Conservation (phyloP, 768 basidiomycete genomes). For the Trametes cingulata region DNA sequence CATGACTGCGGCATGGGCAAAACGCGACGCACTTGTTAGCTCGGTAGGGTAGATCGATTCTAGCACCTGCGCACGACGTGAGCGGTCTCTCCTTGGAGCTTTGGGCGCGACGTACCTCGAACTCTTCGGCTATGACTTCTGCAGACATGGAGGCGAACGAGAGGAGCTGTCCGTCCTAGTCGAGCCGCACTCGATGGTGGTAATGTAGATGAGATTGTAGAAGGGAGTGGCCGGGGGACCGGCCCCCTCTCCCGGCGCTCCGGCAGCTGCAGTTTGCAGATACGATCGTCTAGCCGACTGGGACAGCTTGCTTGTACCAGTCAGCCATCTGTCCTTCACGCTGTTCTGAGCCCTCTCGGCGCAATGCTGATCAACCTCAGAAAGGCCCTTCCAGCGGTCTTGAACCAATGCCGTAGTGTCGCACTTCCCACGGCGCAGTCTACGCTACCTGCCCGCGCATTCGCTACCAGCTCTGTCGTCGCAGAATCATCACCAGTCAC, state of each 20-base stretch:
- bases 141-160: conserved; percentile 51
- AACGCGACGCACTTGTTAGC: conserved; percentile 73
- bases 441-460: neutral
- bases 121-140: conserved; percentile 80
- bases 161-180: neutral
- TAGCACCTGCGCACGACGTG: conserved; percentile 60
- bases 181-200: neutral
- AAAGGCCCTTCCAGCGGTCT: neutral
- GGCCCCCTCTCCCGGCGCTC: neutral
- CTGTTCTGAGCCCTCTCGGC: neutral
- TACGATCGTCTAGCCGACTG: neutral
- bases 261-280: neutral
- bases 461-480: neutral
- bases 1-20: conserved; percentile 28
- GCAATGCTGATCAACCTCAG: neutral
- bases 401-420: neutral
- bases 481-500: neutral
- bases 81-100: neutral
- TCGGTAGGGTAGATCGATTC: conserved; percentile 97
- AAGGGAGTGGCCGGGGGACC: conserved; percentile 7
- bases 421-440: neutral
- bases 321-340: neutral
- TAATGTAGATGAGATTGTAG: neutral
- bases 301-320: neutral
- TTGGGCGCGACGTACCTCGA: conserved; percentile 61